Conservation (phyloP, 352 stramenopile species). For the Nothophytophthora sp. region DNA sequence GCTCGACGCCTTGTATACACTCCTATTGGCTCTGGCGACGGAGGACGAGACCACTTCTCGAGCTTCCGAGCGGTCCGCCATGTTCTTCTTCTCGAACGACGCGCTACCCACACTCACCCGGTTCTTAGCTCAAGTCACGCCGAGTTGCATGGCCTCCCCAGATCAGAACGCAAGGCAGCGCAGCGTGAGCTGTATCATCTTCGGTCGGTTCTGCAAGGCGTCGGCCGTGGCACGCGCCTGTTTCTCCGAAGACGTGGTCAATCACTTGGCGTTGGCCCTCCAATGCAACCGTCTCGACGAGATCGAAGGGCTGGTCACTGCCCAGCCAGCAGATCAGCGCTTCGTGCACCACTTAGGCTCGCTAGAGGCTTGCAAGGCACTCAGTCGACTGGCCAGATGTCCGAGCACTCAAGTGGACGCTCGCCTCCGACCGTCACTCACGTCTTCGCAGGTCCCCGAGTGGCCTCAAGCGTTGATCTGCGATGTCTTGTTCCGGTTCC, state of each 20-base stretch:
- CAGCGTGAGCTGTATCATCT: constrained; percentile 74
- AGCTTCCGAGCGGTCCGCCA: constrained; percentile 27
- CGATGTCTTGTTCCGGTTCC: constrained; percentile 59
- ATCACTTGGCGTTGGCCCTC: constrained; percentile 68
- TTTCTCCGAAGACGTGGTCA: constrained; percentile 63
- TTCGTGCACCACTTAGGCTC: constrained; percentile 50
- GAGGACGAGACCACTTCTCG: constrained; percentile 14
- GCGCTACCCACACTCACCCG: constrained; percentile 47
- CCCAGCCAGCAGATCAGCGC: constrained; percentile 28
- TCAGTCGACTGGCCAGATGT: constrained; percentile 56
- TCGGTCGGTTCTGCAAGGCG: constrained; percentile 53
- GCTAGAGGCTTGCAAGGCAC: constrained; percentile 59
- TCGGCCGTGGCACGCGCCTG: constrained; percentile 30
- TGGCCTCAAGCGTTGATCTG: constrained; percentile 66
- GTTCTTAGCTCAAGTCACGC: constrained; percentile 53
- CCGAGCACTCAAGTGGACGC: constrained; percentile 39
- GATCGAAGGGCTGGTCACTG: constrained; percentile 41
- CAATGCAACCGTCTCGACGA: constrained; percentile 79
- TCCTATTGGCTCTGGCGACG: constrained; percentile 47
- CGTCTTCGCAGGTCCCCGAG: constrained; percentile 44
- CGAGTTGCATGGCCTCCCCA: constrained; percentile 53
- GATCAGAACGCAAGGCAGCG: constrained; percentile 53
- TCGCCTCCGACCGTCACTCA: constrained; percentile 44
- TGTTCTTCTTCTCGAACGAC: constrained; percentile 42
- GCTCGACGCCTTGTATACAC: constrained; percentile 44